Percentiles rank a stretch among this genome's conserved stretches.
Evolutionary conservation across 495 filamentous ascomycete genomes (phyloP).

Genomic region (Lasiosphaeris hirsuta): DNA sequence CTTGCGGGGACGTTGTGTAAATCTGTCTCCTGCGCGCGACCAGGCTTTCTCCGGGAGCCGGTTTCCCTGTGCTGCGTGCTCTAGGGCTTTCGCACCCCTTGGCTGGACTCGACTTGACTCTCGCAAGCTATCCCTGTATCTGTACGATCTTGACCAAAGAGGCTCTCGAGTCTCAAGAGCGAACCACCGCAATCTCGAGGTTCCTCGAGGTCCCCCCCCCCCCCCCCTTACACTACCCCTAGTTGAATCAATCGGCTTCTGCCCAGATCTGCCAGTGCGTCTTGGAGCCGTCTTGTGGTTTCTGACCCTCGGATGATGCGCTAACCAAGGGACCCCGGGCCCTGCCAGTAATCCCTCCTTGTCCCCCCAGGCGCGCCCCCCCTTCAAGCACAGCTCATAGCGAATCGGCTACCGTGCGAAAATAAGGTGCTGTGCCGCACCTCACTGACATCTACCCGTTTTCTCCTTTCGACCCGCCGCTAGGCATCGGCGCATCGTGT

Average conservation of each 20-base stretch:
- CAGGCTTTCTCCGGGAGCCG: not conserved
- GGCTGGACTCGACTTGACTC: not conserved
- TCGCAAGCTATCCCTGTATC: conserved; percentile 28
- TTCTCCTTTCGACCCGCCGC: conserved; percentile 14
- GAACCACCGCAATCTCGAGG: not conserved
- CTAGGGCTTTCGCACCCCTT: not conserved
- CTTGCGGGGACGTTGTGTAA: conserved; percentile 13
- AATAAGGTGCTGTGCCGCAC: conserved; percentile 27
- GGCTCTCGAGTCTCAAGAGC: conserved; percentile 1
- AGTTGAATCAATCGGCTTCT: not conserved
- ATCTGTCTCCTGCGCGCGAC: conserved; percentile 13
- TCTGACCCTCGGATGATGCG: conserved; percentile 10
- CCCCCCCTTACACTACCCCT: not conserved
- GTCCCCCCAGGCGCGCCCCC: too few species aligned
- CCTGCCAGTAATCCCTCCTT: conserved; percentile 17
- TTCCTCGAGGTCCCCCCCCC: not conserved
- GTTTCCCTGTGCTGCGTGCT: not conserved
- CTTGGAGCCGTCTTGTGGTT: conserved; percentile 10
- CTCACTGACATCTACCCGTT: conserved; percentile 24
- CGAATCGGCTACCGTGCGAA: conserved; percentile 25
- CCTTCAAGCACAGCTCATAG: conserved; percentile 4
- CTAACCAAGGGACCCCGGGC: conserved; percentile 18
- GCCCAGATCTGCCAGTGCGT: conserved; percentile 11
- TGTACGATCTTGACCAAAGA: conserved; percentile 10
- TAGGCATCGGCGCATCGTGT: conserved; percentile 10